A percentile compares a stretch with the other conserved stretches of the same genome.
These are phyloP conservation scores for Mortierella antarctica DNA, from an alignment of 192 early-diverging fungal genomes.

Conservation along the genomic window DNA sequence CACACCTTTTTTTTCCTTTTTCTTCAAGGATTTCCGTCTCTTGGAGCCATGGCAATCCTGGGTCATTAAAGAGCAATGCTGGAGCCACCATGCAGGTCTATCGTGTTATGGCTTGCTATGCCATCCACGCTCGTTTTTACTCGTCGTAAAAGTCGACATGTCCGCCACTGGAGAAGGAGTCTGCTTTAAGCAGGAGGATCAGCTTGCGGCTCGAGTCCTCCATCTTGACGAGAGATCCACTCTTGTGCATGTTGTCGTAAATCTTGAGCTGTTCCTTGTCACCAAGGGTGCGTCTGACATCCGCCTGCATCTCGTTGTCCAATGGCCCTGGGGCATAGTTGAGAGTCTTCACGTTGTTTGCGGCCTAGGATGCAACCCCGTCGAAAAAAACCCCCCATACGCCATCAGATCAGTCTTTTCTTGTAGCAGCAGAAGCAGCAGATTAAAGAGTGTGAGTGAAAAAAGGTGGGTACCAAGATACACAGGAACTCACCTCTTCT, in stretches of 20 bases:
- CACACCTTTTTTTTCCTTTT: background rate
- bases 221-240: constrained; percentile 67
- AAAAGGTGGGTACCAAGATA: constrained; percentile 13
- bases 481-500: constrained; percentile 61
- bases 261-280: constrained; percentile 69
- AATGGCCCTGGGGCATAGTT: constrained; percentile 92
- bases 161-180: constrained; percentile 68
- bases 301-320: constrained; percentile 84
- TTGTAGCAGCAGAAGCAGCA: background rate
- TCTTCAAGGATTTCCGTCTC: no score
- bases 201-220: constrained; percentile 72
- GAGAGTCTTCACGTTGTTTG: constrained; percentile 67
- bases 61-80: no score
- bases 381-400: background rate
- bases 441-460: background rate
- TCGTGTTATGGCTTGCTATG: no score
- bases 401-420: background rate
- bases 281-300: constrained; percentile 76
- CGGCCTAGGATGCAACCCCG: constrained; percentile 16
- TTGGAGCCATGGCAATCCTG: no score
- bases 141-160: constrained; percentile 80
- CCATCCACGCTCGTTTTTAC: background rate
- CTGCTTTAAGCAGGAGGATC: constrained; percentile 66
- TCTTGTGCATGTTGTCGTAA: constrained; percentile 72
- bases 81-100: no score